Conservation (phyloP, 176 grass and related monocot species). For the Echinochloa phyllopogon region DNA sequence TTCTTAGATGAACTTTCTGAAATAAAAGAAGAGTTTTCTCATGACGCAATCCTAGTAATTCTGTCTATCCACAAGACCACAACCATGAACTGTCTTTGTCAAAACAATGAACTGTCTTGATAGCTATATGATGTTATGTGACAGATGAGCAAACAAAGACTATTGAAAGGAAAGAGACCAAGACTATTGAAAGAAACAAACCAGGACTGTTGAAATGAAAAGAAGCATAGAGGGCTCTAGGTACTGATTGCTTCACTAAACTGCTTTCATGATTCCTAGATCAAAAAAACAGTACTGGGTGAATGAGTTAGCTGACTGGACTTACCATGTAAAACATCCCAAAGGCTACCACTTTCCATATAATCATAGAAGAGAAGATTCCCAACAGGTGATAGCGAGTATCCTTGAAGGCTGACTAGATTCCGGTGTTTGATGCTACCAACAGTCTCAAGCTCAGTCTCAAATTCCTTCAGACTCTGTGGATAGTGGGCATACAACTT, state of each 20-base stretch:
- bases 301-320: not conserved
- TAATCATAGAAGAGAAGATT: constrained; percentile 98
- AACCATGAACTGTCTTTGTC: not conserved
- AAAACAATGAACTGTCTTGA: constrained; percentile 26
- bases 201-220: not conserved
- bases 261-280: not conserved
- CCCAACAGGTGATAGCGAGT: constrained; percentile 84
- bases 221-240: not conserved
- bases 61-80: not conserved
- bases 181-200: not conserved
- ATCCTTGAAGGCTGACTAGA: constrained; percentile 92
- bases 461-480: constrained; percentile 86
- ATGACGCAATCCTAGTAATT: not conserved
- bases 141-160: constrained; percentile 37
- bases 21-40: constrained; percentile 5
- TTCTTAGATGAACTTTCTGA: constrained; percentile 77
- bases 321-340: constrained; percentile 98
- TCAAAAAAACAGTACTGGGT: not conserved
- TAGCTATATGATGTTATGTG: not conserved
- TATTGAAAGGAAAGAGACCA: not conserved
- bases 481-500: constrained; percentile 82
- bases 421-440: constrained; percentile 98
- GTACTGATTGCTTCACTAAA: constrained; percentile 27
- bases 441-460: constrained; percentile 91
- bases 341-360: constrained; percentile 97